Evolutionary conservation across 768 basidiomycete species (phyloP).

Genomic region (Boletus reticulatus): DNA sequence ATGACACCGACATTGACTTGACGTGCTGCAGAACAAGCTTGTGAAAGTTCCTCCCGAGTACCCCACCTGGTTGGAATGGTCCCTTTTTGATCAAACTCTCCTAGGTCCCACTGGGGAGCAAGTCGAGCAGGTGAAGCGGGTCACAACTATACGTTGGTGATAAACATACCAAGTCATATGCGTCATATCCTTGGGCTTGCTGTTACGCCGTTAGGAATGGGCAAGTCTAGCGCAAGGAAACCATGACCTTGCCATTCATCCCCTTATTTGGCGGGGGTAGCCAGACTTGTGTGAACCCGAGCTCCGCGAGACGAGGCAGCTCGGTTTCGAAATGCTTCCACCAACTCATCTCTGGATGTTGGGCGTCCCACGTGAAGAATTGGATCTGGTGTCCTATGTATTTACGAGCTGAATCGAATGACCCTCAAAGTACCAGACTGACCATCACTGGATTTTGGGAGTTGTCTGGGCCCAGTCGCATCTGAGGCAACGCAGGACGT

Average conservation of each 20-base stretch:
- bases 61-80: slow-evolving; percentile 80
- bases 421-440: slow-evolving; percentile 15
- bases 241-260: slow-evolving; percentile 46
- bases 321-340: slow-evolving; percentile 74
- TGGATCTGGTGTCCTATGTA: slow-evolving; percentile 48
- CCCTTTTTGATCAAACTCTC: slow-evolving; percentile 81
- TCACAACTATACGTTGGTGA: not conserved
- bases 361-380: slow-evolving; percentile 82
- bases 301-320: slow-evolving; percentile 55
- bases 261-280: slow-evolving; percentile 84
- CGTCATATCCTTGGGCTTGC: slow-evolving; percentile 80
- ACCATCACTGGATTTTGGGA: slow-evolving; percentile 69
- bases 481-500: slow-evolving; percentile 48
- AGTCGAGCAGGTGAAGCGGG: not conserved
- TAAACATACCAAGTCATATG: slow-evolving; percentile 72
- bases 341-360: slow-evolving; percentile 63
- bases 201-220: slow-evolving; percentile 27
- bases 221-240: not conserved
- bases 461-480: slow-evolving; percentile 58
- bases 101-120: slow-evolving; percentile 74
- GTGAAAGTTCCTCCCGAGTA: slow-evolving; percentile 72
- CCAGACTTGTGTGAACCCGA: slow-evolving; percentile 83
- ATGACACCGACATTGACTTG: slow-evolving; percentile 69
- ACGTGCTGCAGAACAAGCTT: slow-evolving; percentile 66
- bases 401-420: not conserved